phyloP scores from a whole-genome alignment of 1,284 basidiomycete genomes.

The Clitocybe nebularis region DNA sequence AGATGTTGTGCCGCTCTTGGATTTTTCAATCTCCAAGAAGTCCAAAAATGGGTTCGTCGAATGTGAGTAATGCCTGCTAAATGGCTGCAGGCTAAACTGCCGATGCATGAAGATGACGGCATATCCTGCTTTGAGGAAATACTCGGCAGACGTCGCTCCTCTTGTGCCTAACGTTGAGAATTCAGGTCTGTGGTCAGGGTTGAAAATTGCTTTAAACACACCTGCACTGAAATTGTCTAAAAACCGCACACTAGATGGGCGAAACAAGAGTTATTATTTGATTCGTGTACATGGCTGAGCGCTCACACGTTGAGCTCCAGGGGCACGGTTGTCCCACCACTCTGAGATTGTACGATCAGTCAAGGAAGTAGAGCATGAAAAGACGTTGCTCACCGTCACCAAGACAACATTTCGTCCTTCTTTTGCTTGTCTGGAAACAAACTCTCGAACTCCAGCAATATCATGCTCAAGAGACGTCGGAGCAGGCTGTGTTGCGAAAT shows the following conservation, averaged over 20 bases:
- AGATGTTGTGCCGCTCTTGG: conserved; percentile 16
- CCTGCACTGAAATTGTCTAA: conserved; percentile 98
- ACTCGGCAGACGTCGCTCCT: conserved; percentile 96
- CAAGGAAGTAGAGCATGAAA: conserved; percentile 8
- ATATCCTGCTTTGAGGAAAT: conserved; percentile 91
- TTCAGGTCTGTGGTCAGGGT: background rate
- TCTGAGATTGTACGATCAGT: conserved; percentile 43
- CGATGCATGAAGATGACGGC: conserved; percentile 99
- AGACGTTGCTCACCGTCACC: conserved; percentile 65
- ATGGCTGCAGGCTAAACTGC: conserved; percentile 95
- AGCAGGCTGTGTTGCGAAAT: conserved; percentile 81
- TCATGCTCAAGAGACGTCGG: conserved; percentile 69
- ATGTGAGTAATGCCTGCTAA: conserved; percentile 95
- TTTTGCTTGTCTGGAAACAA: conserved; percentile 66
- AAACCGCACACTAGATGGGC: conserved; percentile 80
- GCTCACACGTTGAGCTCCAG: conserved; percentile 95
- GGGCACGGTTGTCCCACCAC: conserved; percentile 93
- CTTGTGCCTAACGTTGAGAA: conserved; percentile 68
- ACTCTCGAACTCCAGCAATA: conserved; percentile 58
- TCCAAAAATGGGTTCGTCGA: conserved; percentile 98
- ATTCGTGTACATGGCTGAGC: conserved; percentile 8
- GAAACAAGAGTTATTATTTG: conserved; percentile 9
- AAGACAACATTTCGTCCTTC: conserved; percentile 80
- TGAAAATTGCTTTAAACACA: conserved; percentile 29
- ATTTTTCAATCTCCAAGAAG: conserved; percentile 75